phyloP scores from a whole-genome alignment of 768 basidiomycete species.

The Lanmaoa rubissima region DNA sequence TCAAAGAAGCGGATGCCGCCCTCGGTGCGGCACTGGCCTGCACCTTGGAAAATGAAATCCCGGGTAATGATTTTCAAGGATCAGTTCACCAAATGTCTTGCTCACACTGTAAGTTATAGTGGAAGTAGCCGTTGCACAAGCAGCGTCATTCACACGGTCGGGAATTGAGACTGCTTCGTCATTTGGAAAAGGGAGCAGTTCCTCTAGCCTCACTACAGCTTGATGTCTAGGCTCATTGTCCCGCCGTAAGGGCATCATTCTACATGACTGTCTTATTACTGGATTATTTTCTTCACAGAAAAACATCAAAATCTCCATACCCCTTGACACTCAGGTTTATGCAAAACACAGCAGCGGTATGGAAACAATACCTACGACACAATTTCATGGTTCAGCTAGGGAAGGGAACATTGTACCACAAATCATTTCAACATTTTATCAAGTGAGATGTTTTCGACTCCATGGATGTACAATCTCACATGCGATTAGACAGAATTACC shows the following conservation, averaged over 20 bases:
- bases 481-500: neutral
- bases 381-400: conserved; percentile 4
- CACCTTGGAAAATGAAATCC: neutral
- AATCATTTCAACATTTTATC: conserved; percentile 3
- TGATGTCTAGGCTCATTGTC: neutral
- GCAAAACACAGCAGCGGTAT: neutral
- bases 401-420: neutral
- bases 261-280: neutral
- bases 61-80: neutral
- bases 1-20: neutral
- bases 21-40: neutral
- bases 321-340: no score
- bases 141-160: neutral
- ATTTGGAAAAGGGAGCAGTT: neutral
- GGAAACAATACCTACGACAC: conserved; percentile 3
- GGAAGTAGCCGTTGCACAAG: neutral
- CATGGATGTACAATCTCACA: neutral
- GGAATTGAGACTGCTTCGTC: neutral
- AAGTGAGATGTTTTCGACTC: neutral
- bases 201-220: neutral
- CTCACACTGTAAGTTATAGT: neutral
- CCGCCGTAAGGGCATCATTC: neutral
- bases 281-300: neutral
- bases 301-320: no score
- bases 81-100: neutral